Evolutionary conservation across 345 rosid species (phyloP), one percentile per base, ranked within the genome.

Genomic region (Acer campestre): DNA sequence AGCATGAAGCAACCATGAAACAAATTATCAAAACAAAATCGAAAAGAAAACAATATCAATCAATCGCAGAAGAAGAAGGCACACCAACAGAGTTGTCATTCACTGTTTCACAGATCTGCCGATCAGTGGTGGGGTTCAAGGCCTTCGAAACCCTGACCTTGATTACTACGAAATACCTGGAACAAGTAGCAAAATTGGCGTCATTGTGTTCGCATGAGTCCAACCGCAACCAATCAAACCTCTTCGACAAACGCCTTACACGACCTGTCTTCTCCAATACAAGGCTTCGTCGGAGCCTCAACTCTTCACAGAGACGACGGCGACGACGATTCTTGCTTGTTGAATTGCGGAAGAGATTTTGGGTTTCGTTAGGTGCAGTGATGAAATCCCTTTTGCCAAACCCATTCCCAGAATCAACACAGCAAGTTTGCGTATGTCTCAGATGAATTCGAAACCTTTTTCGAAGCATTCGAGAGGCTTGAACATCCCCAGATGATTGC

Each of bases 61-160:
- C 67, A 70, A 73, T 71, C 61, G 66, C 20, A 62, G 76, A 64
- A 31, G 35, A 77, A 84, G 74, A 78, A 76, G 68, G 65, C 51
- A 20, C 20, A 31, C 76, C 84, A n/a, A 66, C 68, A 17, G 85
- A 84, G 8, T 88, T 77, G 73, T 75, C 86, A 27, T 84, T 83
- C 82, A 29, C 92, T 44, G 84, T 92, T 61, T 75, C 90, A 18
- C 97, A 90, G 82, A 85, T 88, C 29, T 92, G 94, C 85, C 80
- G 46, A 72, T 89, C 90, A 0, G 27, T 25, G 27, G 62, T 80
- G 1, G 97, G 93, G 2, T 90, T 82, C 82, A 85, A 38, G 68
- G 56, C 85, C 38, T 78, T 92, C 40, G 76, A 89, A 68, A 67
- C 85, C 66, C 85, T 92, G 7, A 84, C 93, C 64, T 81, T 70